Base-by-base conservation (phyloP, 2,329 filamentous ascomycete species). In the Madurella mycetomatis region DNA sequence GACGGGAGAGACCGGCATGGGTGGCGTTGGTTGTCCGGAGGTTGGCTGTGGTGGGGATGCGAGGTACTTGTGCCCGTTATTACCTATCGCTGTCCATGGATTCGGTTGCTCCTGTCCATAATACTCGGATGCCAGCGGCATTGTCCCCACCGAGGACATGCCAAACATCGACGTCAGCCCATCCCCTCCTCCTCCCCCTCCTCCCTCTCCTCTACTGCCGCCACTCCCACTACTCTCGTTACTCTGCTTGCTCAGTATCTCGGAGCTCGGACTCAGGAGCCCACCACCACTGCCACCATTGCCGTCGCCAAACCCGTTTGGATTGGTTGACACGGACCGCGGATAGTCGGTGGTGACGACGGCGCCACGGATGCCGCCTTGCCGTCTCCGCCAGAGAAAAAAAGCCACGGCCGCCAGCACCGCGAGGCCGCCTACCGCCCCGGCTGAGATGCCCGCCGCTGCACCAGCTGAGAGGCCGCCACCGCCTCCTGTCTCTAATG, bases 301-400 rank as follows among this genome's bases (percentile, higher is more conserved):
- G 18, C 48, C 11, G 34, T 18, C 13, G n/a, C 16, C 18, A 18
- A 31, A 40, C n/a, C 39, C 9, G 40, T 18, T 37, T 30, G 9
- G 32, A 34, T 12, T 17, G 25, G 25, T 40, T n/a, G 45, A 34
- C 53, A 58, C 49, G 12, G 47, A 43, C 39, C 32, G 49, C 37
- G 58, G 58, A 13, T 59, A 60, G 13, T 55, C 60, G 2, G 52
- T 53, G 39, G 60, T 62, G 11, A 62, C 55, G 2, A 62, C 56
- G 0, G 60, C 58, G 4, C 60, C 60, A 17, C 58, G 54, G 30
- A 59, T 52, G 3, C 56, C 58, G n/a, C 58, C 58, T 30, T 60
- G 47, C 19, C 46, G 47, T 5, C 39, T 54, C 7, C 59, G 53
- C 51, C 55, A 61, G 42, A 57, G 9, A 9, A 60, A 34, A 41